A percentile compares a stretch with the other conserved stretches of the same genome.
Evolutionary conservation across 306 rosid species (phyloP).

Genomic region (Alnus rubra): DNA sequence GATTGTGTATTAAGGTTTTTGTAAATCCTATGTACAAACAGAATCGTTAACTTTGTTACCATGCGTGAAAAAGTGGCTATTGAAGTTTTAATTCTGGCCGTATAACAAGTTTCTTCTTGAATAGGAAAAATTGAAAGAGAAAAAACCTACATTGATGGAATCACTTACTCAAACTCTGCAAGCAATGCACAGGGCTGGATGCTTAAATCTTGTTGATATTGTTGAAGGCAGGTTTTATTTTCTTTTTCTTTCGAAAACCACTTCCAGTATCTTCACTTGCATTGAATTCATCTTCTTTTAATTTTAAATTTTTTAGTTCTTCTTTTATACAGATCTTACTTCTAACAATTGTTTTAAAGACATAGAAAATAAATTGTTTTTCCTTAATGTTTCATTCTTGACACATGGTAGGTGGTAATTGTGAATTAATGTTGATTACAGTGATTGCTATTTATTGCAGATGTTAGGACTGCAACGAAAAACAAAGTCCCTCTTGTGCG

Average conservation of each 20-base stretch:
- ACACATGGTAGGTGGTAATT: constrained; percentile 7
- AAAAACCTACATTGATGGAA: constrained; percentile 77
- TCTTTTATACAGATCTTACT: background rate
- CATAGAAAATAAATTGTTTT: background rate
- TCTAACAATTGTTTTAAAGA: background rate
- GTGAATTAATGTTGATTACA: constrained; percentile 24
- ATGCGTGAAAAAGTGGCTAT: background rate
- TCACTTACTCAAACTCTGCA: constrained; percentile 87
- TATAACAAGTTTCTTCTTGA: constrained; percentile 30
- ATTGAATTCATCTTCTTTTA: background rate
- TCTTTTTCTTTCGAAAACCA: constrained; percentile 6
- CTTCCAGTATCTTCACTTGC: constrained; percentile 5
- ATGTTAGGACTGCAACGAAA: constrained; percentile 77
- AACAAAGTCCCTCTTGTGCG: constrained; percentile 99
- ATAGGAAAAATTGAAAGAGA: constrained; percentile 98
- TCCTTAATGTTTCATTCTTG: background rate
- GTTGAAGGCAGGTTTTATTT: constrained; percentile 76
- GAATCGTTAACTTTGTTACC: background rate
- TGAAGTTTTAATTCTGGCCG: constrained; percentile 16
- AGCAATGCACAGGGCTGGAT: constrained; percentile 90
- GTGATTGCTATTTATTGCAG: constrained; percentile 51
- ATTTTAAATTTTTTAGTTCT: background rate
- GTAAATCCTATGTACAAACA: background rate
- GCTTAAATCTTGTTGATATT: constrained; percentile 72
- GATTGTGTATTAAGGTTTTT: background rate